Evolutionary conservation across 306 rosid genomes (phyloP), one percentile per base, ranked within the genome.

Genomic region (Neltuma alba): DNA sequence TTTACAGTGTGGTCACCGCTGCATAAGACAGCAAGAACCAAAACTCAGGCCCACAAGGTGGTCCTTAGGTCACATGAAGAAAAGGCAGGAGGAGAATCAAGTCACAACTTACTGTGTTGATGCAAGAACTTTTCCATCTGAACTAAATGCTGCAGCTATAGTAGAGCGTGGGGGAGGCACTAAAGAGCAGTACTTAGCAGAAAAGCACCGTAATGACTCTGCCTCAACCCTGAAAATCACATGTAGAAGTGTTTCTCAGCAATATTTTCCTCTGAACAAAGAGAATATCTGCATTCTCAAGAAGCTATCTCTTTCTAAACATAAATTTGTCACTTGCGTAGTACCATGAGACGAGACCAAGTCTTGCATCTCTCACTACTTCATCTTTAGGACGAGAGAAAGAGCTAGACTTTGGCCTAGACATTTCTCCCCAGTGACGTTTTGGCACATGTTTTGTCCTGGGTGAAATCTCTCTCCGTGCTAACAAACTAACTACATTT

Each of bases 101-200:
- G 76, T 34, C 40, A 42, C 79, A 80, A 55, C 89, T 80, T 74
- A 86, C 89, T 86, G 89, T 12, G 89, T 86, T 31, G 89, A 86
- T n/a, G 89, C 89, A 63, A 86, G 85, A 52, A 81, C 47, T 77
- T 78, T 86, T 50, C 89, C 89, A 48, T 86, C 83, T 15, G 72
- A 80, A 80, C 89, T 86, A 78, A 86, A 86, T 77, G 89, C 87
- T 69, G 87, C 89, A 50, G 89, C 89, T 36, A 86, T 86, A 60
- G 89, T 86, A 50, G 89, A 86, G 72, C 87, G 82, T 77, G 89
- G 85, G 21, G 89, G 83, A 73, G 89, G 89, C 62, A 73, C 65
- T 54, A 86, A 69, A 30, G 87, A 82, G 63, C 89, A 86, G 79
- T 86, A 86, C 74, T 68, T 86, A 38, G 87, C 83, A 2, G 89